Base-by-base conservation (phyloP, 2,329 filamentous ascomycete genomes). In the Phialemonium atrogriseum region DNA sequence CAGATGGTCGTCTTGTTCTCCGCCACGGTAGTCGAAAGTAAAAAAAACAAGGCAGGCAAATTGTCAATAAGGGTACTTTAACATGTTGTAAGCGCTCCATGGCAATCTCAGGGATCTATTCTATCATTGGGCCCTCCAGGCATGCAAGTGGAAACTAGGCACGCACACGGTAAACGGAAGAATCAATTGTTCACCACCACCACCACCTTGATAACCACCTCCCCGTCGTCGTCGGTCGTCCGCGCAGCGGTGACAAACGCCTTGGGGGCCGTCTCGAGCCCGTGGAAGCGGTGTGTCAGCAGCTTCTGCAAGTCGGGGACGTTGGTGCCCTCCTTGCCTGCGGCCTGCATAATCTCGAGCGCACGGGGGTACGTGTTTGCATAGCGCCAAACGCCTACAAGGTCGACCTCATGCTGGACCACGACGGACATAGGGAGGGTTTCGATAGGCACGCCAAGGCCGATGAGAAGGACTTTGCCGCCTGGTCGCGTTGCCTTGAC, bases 381-480 rank as follows among this genome's bases (percentile, higher is more conserved):
- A 42, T 74, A 74, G 26, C 70, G 56, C 50, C 73, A 73, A 4
- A 70, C 62, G 18, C 68, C 67, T 14, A 69, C 50, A 19, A 73
- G 59, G 44, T 74, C 69, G 33, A 74, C 65, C 51, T 75, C 70
- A 28, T 68, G 60, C 8, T 70, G 32, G 2, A 35, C 32, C 3
- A 35, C 68, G 5, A 63, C 64, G 4, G 60, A 66, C 13, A 77
- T 58, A 4, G 69, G 70, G 8, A 76, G 52, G 0, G 64, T 71
- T 42, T 74, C 68, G 15, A 71, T 56, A 1, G 71, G 69, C n/a
- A 59, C 66, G 20, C 71, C 72, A 69, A 77, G 74, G 23, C 72
- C 72, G 18, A 76, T 65, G 9, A 75, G 56, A 41, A 75, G 55
- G 27, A 74, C 55, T 31, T 60, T 62, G 7, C 69, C 70, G n/a